Evolutionary conservation across 2,329 filamentous ascomycete genomes (phyloP), one percentile per base, ranked within the genome.

Genomic region (Kalaharituber pfeilii): DNA sequence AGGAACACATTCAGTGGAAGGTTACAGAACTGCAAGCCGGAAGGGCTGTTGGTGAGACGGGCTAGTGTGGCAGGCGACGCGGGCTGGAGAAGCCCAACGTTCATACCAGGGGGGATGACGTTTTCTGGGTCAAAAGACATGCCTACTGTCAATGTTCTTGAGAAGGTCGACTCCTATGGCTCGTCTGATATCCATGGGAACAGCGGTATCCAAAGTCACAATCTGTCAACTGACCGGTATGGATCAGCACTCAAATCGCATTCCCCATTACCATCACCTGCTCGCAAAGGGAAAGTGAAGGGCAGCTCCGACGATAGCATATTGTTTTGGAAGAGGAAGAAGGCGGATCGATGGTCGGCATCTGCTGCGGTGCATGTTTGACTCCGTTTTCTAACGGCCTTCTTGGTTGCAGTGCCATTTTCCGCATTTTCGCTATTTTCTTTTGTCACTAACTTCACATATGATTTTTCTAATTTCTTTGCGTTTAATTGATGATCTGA

Each of bases 381-480:
- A 49, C 15, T 49, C 27, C 24, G 15, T 49, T n/a, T n/a, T n/a
- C n/a, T n/a, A n/a, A n/a, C n/a, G n/a, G n/a, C n/a, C n/a, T n/a
- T n/a, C n/a, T n/a, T n/a, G n/a, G n/a, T n/a, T n/a, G n/a, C n/a
- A n/a, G n/a, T n/a, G n/a, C n/a, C n/a, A n/a, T n/a, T n/a, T n/a
- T n/a, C n/a, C n/a, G n/a, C n/a, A n/a, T n/a, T n/a, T n/a, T n/a
- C n/a, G n/a, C n/a, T n/a, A n/a, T n/a, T n/a, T n/a, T n/a, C n/a
- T n/a, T n/a, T n/a, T n/a, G n/a, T n/a, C n/a, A n/a, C n/a, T n/a
- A n/a, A n/a, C n/a, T n/a, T n/a, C n/a, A n/a, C n/a, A n/a, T n/a
- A n/a, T n/a, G n/a, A n/a, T 52, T 22, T 52, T 39, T 52, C 18
- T 52, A n/a, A 42, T 47, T 26, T 27, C 30, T 45, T 52, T 52